phyloP scores from a whole-genome alignment of 176 grass and related monocot species.

The Juncus effusus region DNA sequence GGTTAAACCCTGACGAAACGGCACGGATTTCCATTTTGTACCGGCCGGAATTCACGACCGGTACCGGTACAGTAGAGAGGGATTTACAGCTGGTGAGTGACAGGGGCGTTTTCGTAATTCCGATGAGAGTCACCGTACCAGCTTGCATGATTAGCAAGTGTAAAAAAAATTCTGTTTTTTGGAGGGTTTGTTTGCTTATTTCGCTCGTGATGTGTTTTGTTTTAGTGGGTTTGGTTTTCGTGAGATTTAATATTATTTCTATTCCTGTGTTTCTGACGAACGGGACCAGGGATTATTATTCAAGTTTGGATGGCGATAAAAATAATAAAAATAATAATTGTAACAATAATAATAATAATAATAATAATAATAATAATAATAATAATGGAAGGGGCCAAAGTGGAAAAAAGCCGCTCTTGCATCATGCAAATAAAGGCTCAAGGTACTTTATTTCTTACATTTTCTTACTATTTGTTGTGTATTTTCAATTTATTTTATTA shows the following conservation, averaged over 20 bases:
- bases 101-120: constrained; percentile 72
- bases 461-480: background rate
- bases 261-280: constrained; percentile 35
- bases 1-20: constrained; percentile 70
- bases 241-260: constrained; percentile 3
- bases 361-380: constrained; percentile 8
- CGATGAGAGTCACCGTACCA: constrained; percentile 77
- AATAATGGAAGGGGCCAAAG: constrained; percentile 33
- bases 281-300: constrained; percentile 43
- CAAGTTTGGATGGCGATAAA: constrained; percentile 22
- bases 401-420: constrained; percentile 46
- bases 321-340: too few species aligned
- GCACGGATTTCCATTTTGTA: constrained; percentile 62
- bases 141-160: constrained; percentile 63
- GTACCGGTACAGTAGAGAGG: constrained; percentile 48
- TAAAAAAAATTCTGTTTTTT: constrained; percentile 45
- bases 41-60: constrained; percentile 57
- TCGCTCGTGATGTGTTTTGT: constrained; percentile 40
- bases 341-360: too few species aligned
- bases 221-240: constrained; percentile 48
- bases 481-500: constrained; percentile 14
- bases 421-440: constrained; percentile 50
- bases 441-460: constrained; percentile 41
- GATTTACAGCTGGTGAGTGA: constrained; percentile 75
- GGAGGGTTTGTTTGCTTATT: constrained; percentile 48